Conservation (phyloP, 345 rosid genomes). For the Salix arbutifolia region DNA sequence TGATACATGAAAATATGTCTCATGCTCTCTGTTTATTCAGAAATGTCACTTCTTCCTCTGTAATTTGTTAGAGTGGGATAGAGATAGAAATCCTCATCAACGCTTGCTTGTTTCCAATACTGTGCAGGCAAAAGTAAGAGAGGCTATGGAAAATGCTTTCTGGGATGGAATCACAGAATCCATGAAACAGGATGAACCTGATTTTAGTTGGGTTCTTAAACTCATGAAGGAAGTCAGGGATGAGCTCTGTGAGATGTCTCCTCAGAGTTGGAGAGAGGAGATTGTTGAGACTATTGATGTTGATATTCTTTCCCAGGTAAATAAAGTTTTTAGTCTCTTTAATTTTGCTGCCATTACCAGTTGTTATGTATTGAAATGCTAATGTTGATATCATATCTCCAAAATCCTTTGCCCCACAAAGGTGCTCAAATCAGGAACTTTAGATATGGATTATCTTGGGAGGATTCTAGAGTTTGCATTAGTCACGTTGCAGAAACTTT, state of each 20-base stretch:
- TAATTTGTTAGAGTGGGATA: neutral
- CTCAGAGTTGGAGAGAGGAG: conserved; percentile 73
- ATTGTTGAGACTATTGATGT: conserved; percentile 62
- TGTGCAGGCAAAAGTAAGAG: conserved; percentile 56
- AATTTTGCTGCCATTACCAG: neutral
- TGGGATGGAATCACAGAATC: conserved; percentile 82
- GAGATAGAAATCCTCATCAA: neutral
- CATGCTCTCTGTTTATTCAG: neutral
- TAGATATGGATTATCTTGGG: conserved; percentile 70
- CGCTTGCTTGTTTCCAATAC: neutral
- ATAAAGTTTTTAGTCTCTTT: neutral
- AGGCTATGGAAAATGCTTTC: conserved; percentile 81
- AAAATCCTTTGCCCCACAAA: conserved; percentile 12
- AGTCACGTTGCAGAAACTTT: conserved; percentile 70
- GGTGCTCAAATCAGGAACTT: conserved; percentile 66
- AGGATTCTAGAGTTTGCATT: conserved; percentile 70
- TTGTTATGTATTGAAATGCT: too few species aligned
- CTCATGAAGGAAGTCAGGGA: conserved; percentile 87
- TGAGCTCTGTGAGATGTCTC: conserved; percentile 78
- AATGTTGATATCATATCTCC: neutral
- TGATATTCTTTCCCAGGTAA: conserved; percentile 75
- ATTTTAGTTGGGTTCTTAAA: conserved; percentile 60
- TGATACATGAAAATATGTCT: conserved; percentile 13
- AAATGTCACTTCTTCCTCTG: neutral
- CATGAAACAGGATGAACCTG: conserved; percentile 49